Conservation (phyloP, 345 rosid species). For the Trapa bicornis region DNA sequence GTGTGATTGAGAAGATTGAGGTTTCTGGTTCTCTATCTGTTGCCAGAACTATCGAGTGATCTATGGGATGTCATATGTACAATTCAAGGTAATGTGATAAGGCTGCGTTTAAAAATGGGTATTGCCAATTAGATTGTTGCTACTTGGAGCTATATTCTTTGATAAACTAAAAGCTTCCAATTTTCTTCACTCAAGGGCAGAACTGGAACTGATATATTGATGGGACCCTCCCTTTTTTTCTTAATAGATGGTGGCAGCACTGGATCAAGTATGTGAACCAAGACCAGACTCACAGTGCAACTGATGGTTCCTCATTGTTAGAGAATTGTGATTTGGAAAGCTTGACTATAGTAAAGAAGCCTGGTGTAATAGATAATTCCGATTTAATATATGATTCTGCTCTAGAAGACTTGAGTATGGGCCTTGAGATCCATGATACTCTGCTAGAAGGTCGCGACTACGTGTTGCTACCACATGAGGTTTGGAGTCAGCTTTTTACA, state of each 20-base stretch:
- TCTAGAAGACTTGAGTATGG: slow-evolving; percentile 32
- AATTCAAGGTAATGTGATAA: neutral
- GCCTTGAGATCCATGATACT: slow-evolving; percentile 63
- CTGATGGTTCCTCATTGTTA: slow-evolving; percentile 44
- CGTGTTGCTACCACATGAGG: slow-evolving; percentile 88
- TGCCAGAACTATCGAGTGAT: neutral
- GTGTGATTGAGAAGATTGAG: neutral
- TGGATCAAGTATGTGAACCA: slow-evolving; percentile 97
- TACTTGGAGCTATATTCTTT: neutral
- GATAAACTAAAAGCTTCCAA: too few species aligned
- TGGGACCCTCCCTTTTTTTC: neutral
- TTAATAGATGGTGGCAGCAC: slow-evolving; percentile 82
- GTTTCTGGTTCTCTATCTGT: neutral
- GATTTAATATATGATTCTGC: slow-evolving; percentile 56
- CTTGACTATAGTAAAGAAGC: slow-evolving; percentile 43
- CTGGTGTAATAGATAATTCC: slow-evolving; percentile 78
- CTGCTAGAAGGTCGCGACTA: slow-evolving; percentile 94
- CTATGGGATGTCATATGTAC: neutral
- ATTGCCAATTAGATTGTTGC: neutral
- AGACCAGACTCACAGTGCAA: slow-evolving; percentile 43
- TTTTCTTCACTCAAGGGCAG: neutral
- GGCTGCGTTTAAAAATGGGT: neutral
- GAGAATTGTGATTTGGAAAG: slow-evolving; percentile 59
- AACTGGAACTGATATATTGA: neutral
- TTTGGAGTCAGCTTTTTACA: slow-evolving; percentile 63